phyloP scores from a whole-genome alignment of 345 rosid genomes.

The Brassica rapa region DNA sequence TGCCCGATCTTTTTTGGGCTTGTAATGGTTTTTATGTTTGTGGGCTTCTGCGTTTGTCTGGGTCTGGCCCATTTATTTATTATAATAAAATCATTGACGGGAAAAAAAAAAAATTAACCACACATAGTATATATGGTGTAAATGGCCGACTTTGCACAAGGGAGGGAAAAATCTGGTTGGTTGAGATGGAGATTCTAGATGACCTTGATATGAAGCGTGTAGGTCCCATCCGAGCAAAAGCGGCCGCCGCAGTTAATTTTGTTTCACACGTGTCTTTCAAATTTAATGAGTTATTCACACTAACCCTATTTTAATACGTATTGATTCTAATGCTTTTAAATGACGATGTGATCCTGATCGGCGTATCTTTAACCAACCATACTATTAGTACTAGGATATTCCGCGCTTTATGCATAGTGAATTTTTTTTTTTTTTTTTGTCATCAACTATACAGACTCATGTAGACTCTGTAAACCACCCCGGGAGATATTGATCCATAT shows the following conservation, averaged over 20 bases:
- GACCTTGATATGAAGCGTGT: slow-evolving; percentile 35
- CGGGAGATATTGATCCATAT: too few relatives aligned
- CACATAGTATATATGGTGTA: slow-evolving; percentile 12
- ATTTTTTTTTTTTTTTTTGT: too few relatives aligned
- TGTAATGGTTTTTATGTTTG: too few relatives aligned
- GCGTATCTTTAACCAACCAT: background rate
- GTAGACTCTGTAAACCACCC: too few relatives aligned
- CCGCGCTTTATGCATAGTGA: too few relatives aligned
- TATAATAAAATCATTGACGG: too few relatives aligned
- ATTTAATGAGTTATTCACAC: slow-evolving; percentile 3
- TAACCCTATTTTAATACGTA: background rate
- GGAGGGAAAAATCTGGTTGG: slow-evolving; percentile 41
- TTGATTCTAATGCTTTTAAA: background rate
- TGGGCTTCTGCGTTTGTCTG: too few relatives aligned
- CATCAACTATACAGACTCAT: too few relatives aligned
- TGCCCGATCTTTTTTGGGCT: too few relatives aligned
- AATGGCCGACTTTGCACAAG: slow-evolving; percentile 24
- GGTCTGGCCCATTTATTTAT: too few relatives aligned
- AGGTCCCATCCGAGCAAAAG: slow-evolving; percentile 51
- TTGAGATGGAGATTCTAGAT: slow-evolving; percentile 48
- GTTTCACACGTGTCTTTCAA: slow-evolving; percentile 54
- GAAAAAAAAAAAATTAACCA: too few relatives aligned
- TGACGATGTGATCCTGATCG: slow-evolving; percentile 18
- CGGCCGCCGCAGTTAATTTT: slow-evolving; percentile 52
- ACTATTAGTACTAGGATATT: background rate